phyloP scores from a whole-genome alignment of 2,329 filamentous ascomycete genomes.

The Botrytis porri region DNA sequence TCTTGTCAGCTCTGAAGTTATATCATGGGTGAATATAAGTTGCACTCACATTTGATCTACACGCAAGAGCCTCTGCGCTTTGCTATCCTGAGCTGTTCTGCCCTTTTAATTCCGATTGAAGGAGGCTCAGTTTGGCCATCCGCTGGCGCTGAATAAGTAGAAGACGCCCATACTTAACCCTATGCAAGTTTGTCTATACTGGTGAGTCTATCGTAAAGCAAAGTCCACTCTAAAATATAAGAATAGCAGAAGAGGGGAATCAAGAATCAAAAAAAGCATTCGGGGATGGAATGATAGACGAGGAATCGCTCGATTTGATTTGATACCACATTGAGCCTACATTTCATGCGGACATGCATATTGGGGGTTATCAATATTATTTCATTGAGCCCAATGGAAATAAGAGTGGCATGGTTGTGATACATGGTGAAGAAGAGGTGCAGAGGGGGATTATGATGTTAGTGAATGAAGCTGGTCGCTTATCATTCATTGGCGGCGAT shows the following conservation, averaged over 20 bases:
- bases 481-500: too few species aligned
- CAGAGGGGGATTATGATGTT: not conserved
- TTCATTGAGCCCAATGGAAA: not conserved
- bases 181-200: not conserved
- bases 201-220: not conserved
- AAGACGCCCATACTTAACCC: not conserved
- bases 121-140: not conserved
- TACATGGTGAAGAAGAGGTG: not conserved
- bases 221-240: not conserved
- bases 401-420: not conserved
- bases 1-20: not conserved
- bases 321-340: not conserved
- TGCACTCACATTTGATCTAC: conserved; percentile 15
- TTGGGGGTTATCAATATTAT: not conserved
- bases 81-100: conserved; percentile 5
- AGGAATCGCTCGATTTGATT: not conserved
- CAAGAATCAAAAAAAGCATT: not conserved
- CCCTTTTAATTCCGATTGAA: not conserved
- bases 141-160: not conserved
- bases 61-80: conserved; percentile 10
- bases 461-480: not conserved
- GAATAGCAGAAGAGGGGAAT: not conserved
- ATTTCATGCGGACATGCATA: not conserved
- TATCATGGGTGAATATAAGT: not conserved
- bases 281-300: not conserved